Conservation (phyloP, 176 grass and related monocot genomes). For the Aechmea fasciata region DNA sequence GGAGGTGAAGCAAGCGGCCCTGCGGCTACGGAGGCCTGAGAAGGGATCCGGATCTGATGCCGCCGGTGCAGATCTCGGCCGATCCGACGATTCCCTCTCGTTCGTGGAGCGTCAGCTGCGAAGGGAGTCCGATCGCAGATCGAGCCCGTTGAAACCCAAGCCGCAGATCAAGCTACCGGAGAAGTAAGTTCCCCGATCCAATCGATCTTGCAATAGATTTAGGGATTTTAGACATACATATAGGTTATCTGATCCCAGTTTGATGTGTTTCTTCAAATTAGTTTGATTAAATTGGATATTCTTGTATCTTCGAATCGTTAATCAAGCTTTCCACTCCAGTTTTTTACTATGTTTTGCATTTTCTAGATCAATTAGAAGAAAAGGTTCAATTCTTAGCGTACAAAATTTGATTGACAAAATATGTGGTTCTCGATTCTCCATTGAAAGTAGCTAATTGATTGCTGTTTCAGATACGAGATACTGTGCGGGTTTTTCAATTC, state of each 20-base stretch:
- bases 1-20: constrained; percentile 40
- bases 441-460: not conserved
- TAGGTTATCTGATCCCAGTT: not conserved
- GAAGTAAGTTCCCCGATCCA: constrained; percentile 31
- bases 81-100: constrained; percentile 27
- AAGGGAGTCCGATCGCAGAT: not conserved
- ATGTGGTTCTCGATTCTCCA: not conserved
- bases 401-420: not conserved
- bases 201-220: not conserved
- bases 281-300: no score
- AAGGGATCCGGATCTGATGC: not conserved
- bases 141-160: constrained; percentile 25
- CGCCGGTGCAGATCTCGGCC: not conserved
- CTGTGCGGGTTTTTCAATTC: constrained; percentile 79
- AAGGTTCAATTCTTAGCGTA: not conserved
- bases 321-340: no score
- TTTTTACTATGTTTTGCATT: not conserved
- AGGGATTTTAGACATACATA: not conserved
- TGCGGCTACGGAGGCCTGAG: constrained; percentile 23
- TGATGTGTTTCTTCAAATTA: no score
- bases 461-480: constrained; percentile 45
- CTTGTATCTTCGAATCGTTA: no score
- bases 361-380: not conserved
- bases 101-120: constrained; percentile 35
- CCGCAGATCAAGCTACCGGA: constrained; percentile 44